Percentiles rank a stretch among this genome's conserved stretches.
phyloP scores from a whole-genome alignment of 441 rosid genomes.

The Daphne laureola region DNA sequence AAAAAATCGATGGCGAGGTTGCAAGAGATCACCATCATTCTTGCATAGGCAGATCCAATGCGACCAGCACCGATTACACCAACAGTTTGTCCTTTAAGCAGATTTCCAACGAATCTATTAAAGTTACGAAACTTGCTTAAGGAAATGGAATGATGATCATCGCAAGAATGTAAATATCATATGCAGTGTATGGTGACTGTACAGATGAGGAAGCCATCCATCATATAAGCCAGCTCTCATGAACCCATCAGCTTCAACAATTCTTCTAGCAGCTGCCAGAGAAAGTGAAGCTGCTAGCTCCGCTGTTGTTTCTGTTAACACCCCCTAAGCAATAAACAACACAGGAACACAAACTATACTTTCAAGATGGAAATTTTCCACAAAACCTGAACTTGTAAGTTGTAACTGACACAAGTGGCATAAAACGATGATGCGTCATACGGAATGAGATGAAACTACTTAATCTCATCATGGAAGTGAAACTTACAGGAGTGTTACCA shows the following conservation, averaged over 20 bases:
- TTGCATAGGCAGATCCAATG: conserved; percentile 89
- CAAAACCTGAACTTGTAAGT: no score
- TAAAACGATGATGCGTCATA: background rate
- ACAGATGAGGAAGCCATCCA: conserved; percentile 98
- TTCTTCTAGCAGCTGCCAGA: conserved; percentile 80
- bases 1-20: background rate
- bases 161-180: background rate
- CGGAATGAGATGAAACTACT: no score
- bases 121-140: background rate
- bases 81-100: conserved; percentile 94
- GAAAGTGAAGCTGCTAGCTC: conserved; percentile 94
- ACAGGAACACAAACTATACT: background rate
- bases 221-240: conserved; percentile 93
- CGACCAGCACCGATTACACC: conserved; percentile 98
- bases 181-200: conserved; percentile 12
- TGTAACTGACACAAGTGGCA: background rate
- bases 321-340: conserved; percentile 47
- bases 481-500: conserved; percentile 91
- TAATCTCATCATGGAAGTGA: background rate
- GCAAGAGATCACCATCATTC: conserved; percentile 75
- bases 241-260: conserved; percentile 91
- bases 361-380: conserved; percentile 9
- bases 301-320: conserved; percentile 90
- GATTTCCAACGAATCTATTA: conserved; percentile 78
- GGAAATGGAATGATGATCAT: background rate